Percentiles rank a stretch among this genome's conserved stretches.
Evolutionary conservation across 108 stramenopile species (phyloP).

Genomic region (Poteriospumella lacustris): DNA sequence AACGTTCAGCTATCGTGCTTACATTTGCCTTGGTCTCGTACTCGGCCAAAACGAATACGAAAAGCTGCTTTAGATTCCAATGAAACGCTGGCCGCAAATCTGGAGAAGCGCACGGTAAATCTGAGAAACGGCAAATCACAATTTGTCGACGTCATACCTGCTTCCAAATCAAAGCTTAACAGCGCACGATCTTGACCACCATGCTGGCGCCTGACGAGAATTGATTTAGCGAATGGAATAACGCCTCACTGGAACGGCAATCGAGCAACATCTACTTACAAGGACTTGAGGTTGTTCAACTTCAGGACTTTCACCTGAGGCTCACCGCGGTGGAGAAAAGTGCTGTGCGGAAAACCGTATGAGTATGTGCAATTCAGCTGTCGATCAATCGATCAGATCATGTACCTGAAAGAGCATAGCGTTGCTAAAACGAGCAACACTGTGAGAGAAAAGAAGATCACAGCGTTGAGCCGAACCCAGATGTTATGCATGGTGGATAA

Average conservation of each 20-base stretch:
- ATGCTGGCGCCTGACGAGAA: constrained; percentile 70
- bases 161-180: constrained; percentile 81
- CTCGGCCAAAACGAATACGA: constrained; percentile 77
- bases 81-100: constrained; percentile 92
- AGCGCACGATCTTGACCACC: constrained; percentile 86
- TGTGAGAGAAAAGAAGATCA: constrained; percentile 93
- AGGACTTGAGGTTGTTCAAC: constrained; percentile 13
- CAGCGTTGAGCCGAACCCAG: constrained; percentile 94
- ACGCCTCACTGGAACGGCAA: too few relatives aligned
- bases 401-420: constrained; percentile 37
- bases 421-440: constrained; percentile 80
- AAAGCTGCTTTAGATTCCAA: constrained; percentile 95
- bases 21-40: constrained; percentile 71
- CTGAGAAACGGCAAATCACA: neutral
- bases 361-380: neutral
- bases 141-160: too few relatives aligned
- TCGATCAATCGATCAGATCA: neutral
- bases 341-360: neutral
- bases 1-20: neutral
- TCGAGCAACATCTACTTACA: too few relatives aligned
- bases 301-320: neutral
- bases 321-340: constrained; percentile 1
- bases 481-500: constrained; percentile 45
- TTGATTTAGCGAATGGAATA: too few relatives aligned
- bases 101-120: neutral